phyloP scores from a whole-genome alignment of 495 filamentous ascomycete genomes.

The Ramalina intermedia region DNA sequence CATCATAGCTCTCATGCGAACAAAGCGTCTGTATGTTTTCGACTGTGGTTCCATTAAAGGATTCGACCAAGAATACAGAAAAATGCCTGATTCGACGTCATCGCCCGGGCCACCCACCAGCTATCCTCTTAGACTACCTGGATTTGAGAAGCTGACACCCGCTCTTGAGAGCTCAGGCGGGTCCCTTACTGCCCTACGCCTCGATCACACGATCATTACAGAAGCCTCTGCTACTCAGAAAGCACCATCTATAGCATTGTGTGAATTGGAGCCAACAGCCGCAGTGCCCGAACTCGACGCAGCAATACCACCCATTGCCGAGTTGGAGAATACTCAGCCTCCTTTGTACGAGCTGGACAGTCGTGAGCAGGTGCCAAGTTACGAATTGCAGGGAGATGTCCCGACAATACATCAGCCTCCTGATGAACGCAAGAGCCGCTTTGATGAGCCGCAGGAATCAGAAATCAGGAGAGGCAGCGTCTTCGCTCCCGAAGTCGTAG shows the following conservation, averaged over 20 bases:
- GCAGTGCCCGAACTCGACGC: slow-evolving; percentile 5
- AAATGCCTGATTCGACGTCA: slow-evolving; percentile 6
- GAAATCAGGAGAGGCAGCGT: slow-evolving; percentile 24
- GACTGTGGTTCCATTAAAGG: slow-evolving; percentile 35
- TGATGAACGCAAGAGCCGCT: slow-evolving; percentile 18
- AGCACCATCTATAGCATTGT: slow-evolving; percentile 7
- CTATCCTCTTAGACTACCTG: slow-evolving; percentile 19
- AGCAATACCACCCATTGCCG: slow-evolving; percentile 9
- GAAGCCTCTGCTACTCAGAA: slow-evolving; percentile 24
- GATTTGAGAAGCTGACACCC: slow-evolving; percentile 41
- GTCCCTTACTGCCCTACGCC: slow-evolving; percentile 38
- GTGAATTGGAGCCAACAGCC: slow-evolving; percentile 11
- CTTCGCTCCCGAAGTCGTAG: slow-evolving; percentile 32
- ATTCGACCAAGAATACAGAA: slow-evolving; percentile 18
- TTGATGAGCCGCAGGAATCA: slow-evolving; percentile 9
- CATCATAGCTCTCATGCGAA: slow-evolving; percentile 35
- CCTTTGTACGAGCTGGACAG: slow-evolving; percentile 34
- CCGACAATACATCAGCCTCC: slow-evolving; percentile 5
- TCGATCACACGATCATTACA: slow-evolving; percentile 43
- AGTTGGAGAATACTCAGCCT: slow-evolving; percentile 25
- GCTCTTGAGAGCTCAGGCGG: slow-evolving; percentile 29
- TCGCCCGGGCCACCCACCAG: slow-evolving; percentile 11
- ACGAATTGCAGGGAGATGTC: slow-evolving; percentile 31
- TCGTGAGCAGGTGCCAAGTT: slow-evolving; percentile 19
- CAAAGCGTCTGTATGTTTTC: slow-evolving; percentile 35